A percentile compares a stretch with the other conserved stretches of the same genome.
These are phyloP conservation scores for Lasiodiplodia sp. DNA, from an alignment of 2,329 filamentous ascomycete species.

Conservation along the genomic window DNA sequence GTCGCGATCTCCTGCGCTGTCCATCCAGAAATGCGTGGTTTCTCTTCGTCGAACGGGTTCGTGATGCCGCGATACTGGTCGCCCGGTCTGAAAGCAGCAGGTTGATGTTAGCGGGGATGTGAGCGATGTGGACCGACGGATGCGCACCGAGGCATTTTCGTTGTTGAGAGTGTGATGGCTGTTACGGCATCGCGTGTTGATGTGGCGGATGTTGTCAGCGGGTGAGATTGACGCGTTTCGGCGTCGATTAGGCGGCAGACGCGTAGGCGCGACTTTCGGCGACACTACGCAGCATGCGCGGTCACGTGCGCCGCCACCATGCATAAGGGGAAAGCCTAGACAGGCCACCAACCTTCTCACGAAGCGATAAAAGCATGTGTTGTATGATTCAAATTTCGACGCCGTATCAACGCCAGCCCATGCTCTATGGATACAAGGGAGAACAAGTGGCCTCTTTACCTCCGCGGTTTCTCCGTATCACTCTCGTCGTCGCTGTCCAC, in stretches of 20 bases:
- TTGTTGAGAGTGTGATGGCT: neutral
- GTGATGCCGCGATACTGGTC: conserved; percentile 49
- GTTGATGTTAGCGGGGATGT: conserved; percentile 33
- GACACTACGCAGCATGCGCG: neutral
- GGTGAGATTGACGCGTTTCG: conserved; percentile 6
- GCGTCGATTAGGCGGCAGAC: conserved; percentile 19
- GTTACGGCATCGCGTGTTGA: conserved; percentile 17
- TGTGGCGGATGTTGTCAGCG: conserved; percentile 4
- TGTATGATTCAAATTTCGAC: neutral
- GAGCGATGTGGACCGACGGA: neutral
- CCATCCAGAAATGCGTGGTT: conserved; percentile 75
- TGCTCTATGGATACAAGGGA: conserved; percentile 18
- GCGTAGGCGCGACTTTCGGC: neutral
- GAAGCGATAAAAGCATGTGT: neutral
- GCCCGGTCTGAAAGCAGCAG: conserved; percentile 41
- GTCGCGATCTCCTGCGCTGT: conserved; percentile 91
- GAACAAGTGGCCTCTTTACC: neutral
- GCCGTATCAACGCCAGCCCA: conserved; percentile 1
- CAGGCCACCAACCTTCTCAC: neutral
- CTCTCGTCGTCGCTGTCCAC: conserved; percentile 28
- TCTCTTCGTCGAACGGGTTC: conserved; percentile 86
- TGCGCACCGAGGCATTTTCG: conserved; percentile 22
- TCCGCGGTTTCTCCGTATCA: conserved; percentile 24
- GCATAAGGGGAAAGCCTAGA: neutral
- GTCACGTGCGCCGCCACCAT: conserved; percentile 4